Conservation (phyloP, 345 rosid species). For the Populus euphratica region DNA sequence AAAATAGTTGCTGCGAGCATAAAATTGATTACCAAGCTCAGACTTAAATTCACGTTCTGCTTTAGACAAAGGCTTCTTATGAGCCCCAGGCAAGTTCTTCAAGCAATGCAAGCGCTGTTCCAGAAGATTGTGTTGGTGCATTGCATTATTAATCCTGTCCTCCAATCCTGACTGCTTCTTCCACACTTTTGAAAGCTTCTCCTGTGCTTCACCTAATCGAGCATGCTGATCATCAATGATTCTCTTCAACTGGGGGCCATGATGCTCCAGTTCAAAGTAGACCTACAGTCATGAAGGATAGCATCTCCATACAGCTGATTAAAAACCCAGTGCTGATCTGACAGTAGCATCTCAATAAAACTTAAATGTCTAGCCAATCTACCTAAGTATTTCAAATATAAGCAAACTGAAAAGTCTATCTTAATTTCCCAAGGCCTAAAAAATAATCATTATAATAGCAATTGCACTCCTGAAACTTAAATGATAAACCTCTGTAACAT, state of each 20-base stretch:
- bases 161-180: slow-evolving; percentile 57
- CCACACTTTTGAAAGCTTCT: slow-evolving; percentile 61
- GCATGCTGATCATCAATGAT: slow-evolving; percentile 68
- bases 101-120: slow-evolving; percentile 61
- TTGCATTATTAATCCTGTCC: slow-evolving; percentile 48
- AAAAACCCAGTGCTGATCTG: slow-evolving; percentile 9
- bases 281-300: slow-evolving; percentile 43
- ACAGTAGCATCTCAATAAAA: neutral
- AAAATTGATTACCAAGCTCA: slow-evolving; percentile 61
- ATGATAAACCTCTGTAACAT: neutral
- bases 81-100: slow-evolving; percentile 67
- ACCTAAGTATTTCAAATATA: neutral
- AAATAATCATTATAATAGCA: neutral
- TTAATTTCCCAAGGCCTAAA: neutral
- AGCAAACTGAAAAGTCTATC: neutral
- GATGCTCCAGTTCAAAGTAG: slow-evolving; percentile 80
- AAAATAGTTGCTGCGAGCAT: neutral
- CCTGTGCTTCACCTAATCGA: slow-evolving; percentile 56
- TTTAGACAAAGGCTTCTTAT: slow-evolving; percentile 77
- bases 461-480: neutral
- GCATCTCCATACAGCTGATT: neutral
- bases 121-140: slow-evolving; percentile 43
- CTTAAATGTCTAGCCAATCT: neutral
- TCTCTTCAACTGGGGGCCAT: slow-evolving; percentile 76
- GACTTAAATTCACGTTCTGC: slow-evolving; percentile 83